phyloP scores from a whole-genome alignment of 2,329 filamentous ascomycete genomes.

The Hypoxylon sp. region DNA sequence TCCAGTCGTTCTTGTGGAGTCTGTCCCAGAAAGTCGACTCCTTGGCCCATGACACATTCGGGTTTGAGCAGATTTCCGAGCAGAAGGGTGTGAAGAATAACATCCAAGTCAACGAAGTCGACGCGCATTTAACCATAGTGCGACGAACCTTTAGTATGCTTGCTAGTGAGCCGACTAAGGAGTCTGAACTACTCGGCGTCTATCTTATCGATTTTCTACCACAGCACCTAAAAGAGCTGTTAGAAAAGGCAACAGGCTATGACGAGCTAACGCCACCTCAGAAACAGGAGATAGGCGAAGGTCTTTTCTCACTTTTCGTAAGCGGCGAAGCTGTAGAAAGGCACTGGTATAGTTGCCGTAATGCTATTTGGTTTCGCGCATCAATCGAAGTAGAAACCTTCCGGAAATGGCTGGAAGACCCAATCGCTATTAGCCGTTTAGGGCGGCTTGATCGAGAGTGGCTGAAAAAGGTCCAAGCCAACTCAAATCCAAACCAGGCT shows the following conservation, averaged over 20 bases:
- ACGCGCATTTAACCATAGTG: constrained; percentile 18
- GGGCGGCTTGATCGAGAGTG: constrained; percentile 22
- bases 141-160: constrained; percentile 26
- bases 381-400: constrained; percentile 6
- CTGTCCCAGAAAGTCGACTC: constrained; percentile 20
- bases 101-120: constrained; percentile 33
- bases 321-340: constrained; percentile 20
- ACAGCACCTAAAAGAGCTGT: constrained; percentile 20
- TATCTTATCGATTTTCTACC: constrained; percentile 26
- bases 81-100: constrained; percentile 22
- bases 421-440: constrained; percentile 11
- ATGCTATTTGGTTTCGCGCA: not conserved
- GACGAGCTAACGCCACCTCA: constrained; percentile 24
- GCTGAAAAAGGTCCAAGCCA: constrained; percentile 9
- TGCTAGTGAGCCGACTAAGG: constrained; percentile 8
- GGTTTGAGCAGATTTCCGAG: constrained; percentile 14
- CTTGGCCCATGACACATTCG: constrained; percentile 20
- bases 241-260: constrained; percentile 15
- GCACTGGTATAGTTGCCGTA: constrained; percentile 22
- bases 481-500: constrained; percentile 17
- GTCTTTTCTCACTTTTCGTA: constrained; percentile 28
- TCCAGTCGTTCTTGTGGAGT: constrained; percentile 22
- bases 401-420: constrained; percentile 27
- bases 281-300: constrained; percentile 30
- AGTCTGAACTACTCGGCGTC: not conserved